Conservation (phyloP, 257 asterid genomes). For the Prunella vulgaris region DNA sequence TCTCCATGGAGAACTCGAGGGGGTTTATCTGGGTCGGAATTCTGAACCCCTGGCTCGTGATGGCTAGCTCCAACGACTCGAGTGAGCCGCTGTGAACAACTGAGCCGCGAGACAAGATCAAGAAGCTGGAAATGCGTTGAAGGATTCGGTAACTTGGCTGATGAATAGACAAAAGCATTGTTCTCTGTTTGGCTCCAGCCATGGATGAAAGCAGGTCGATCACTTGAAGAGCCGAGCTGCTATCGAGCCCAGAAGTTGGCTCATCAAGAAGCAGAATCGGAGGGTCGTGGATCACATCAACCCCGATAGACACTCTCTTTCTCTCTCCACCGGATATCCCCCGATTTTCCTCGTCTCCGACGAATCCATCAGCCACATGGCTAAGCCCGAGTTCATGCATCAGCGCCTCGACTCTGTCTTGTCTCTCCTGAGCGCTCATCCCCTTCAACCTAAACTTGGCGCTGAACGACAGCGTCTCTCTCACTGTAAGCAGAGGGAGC, state of each 20-base stretch:
- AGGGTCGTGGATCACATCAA: constrained; percentile 81
- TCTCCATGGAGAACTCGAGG: constrained; percentile 80
- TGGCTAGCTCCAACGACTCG: constrained; percentile 48
- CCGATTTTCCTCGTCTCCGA: constrained; percentile 79
- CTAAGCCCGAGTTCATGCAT: constrained; percentile 83
- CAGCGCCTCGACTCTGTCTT: constrained; percentile 50
- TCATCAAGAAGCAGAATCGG: constrained; percentile 69
- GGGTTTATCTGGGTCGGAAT: constrained; percentile 75
- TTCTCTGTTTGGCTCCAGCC: constrained; percentile 62
- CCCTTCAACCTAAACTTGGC: constrained; percentile 63
- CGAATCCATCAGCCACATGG: constrained; percentile 62
- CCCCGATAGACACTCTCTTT: constrained; percentile 78
- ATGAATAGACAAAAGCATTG: constrained; percentile 62
- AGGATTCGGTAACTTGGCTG: constrained; percentile 85
- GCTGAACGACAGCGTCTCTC: constrained; percentile 63
- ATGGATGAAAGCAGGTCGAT: constrained; percentile 65
- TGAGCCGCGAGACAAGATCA: constrained; percentile 72
- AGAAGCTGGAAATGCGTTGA: constrained; percentile 51
- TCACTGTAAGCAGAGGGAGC: constrained; percentile 72
- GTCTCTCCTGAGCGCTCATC: constrained; percentile 38
- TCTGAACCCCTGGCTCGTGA: constrained; percentile 39
- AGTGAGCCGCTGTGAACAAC: constrained; percentile 71
- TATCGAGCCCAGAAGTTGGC: constrained; percentile 88
- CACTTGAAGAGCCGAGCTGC: constrained; percentile 88
- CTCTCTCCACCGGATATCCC: constrained; percentile 89